Evolutionary conservation across 495 filamentous ascomycete species (phyloP), one percentile per base, ranked within the genome.

Genomic region (Pyronema domesticum): DNA sequence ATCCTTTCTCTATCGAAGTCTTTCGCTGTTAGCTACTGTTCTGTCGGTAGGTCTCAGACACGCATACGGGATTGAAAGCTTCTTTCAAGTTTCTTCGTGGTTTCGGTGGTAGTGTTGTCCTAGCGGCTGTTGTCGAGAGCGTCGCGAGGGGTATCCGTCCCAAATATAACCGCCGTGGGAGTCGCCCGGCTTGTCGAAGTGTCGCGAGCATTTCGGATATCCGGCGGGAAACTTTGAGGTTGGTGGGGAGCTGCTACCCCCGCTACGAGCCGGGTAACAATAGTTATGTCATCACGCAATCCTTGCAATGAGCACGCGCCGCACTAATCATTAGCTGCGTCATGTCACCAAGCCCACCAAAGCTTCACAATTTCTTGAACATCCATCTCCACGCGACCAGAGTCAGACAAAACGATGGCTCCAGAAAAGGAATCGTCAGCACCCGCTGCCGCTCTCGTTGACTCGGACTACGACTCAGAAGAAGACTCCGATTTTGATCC

Each of bases 401-500:
- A 30, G 23, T 30, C 23, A 30, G 23, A 30, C 23, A 30, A 30
- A 30, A 30, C 23, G 23, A 30, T 30, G 23, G 23, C 23, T 5
- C 5, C 23, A 2, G 23, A 30, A 30, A 30, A 30, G 5, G 23
- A 30, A 30, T 30, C 23, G 1, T 30, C 23, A 5, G 23, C 23
- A 30, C 2, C 5, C 23, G 19, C 46, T 7, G 36, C 15, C 8
- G 5, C 46, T 40, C 13, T 44, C 45, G 42, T 53, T 15, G 60
- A 62, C 40, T 78, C 82, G 23, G 70, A 74, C 18, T 87, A 86
- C 58, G 73, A 78, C 52, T 86, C 82, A 19, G 76, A 76, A 14
- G 81, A 86, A 60, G 83, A 88, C 61, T 79, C 78, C 46, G 83
- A 88, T 62, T 86, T 86, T 58, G 75, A 81, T 40, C 76, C 81